Evolutionary conservation across 2,329 filamentous ascomycete genomes (phyloP).

Genomic region (Scedosporium apiospermum): DNA sequence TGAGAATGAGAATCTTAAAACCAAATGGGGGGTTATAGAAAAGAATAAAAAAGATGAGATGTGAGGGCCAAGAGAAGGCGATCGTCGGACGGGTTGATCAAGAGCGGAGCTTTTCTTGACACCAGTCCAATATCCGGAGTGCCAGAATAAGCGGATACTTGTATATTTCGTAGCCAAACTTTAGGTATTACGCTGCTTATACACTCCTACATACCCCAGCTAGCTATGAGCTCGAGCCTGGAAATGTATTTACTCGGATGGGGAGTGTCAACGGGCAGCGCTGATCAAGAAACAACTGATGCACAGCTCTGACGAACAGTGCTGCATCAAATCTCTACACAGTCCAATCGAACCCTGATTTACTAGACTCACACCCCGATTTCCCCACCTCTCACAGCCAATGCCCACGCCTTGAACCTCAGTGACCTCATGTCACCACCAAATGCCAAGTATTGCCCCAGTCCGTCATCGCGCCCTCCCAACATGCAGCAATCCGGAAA

Average conservation of each 20-base stretch:
- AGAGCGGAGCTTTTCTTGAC: no score
- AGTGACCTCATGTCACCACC: background rate
- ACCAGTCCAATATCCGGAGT: no score
- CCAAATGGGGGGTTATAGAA: background rate
- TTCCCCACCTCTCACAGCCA: background rate
- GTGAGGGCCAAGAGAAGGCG: background rate
- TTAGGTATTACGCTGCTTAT: no score
- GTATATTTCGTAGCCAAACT: no score
- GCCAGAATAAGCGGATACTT: no score
- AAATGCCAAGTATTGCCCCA: background rate
- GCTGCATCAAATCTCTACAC: background rate
- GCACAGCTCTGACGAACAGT: background rate
- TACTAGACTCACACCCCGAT: background rate
- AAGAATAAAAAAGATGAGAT: background rate
- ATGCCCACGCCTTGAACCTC: background rate
- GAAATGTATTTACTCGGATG: no score
- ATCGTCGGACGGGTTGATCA: background rate
- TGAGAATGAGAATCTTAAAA: no score
- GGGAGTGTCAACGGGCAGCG: no score
- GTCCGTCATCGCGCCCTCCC: background rate
- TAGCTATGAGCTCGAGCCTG: no score
- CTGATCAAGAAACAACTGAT: background rate
- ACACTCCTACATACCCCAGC: no score
- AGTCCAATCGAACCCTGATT: background rate
- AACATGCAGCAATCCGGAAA: background rate